Evolutionary conservation across 2,329 filamentous ascomycete species (phyloP).

Genomic region (Phoma sp.): DNA sequence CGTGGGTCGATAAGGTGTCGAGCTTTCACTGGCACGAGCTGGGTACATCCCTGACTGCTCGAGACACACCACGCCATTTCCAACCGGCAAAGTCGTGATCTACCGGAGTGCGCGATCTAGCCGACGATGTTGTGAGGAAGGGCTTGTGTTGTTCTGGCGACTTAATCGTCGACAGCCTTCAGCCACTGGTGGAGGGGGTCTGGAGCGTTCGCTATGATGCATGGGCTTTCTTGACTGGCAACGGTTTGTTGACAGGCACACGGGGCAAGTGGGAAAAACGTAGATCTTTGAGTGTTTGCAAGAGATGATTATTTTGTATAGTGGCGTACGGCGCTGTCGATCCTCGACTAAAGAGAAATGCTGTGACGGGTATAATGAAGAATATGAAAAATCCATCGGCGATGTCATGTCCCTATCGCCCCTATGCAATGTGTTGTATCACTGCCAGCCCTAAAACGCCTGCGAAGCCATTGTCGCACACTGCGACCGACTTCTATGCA

Average conservation of each 20-base stretch:
- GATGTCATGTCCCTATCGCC: conserved; percentile 8
- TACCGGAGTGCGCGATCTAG: conserved; percentile 4
- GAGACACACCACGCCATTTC: background rate
- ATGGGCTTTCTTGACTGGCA: background rate
- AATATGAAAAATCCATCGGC: conserved; percentile 9
- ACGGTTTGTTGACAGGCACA: background rate
- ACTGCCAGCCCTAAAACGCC: conserved; percentile 15
- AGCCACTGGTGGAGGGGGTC: background rate
- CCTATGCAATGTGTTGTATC: conserved; percentile 17
- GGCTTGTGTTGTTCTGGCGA: background rate
- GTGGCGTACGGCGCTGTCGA: conserved; percentile 1
- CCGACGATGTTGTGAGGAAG: background rate
- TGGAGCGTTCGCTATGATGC: background rate
- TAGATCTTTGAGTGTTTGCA: background rate
- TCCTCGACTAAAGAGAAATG: conserved; percentile 4
- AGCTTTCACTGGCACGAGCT: background rate
- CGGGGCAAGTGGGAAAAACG: background rate
- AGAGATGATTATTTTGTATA: conserved; percentile 9
- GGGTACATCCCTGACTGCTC: background rate
- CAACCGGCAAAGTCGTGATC: background rate
- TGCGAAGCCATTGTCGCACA: conserved; percentile 11
- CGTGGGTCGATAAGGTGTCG: conserved; percentile 5
- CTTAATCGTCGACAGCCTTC: background rate
- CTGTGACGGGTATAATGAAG: conserved; percentile 18
- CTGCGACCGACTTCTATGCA: conserved; percentile 6